Evolutionary conservation across 768 basidiomycete species (phyloP), one percentile per base, ranked within the genome.

Genomic region (Chlorophyllum brunneum): DNA sequence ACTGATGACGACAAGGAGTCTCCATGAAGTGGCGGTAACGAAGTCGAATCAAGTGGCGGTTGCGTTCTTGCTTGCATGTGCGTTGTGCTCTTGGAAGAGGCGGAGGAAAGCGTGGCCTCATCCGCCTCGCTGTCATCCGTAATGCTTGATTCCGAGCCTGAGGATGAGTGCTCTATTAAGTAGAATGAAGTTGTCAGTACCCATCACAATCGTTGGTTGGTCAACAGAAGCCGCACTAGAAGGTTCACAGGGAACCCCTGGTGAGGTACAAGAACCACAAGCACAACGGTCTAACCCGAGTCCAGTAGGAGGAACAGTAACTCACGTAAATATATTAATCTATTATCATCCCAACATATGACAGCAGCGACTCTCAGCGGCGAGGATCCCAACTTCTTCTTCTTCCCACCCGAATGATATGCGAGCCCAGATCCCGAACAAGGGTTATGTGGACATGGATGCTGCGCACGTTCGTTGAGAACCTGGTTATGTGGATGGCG

Each of bases 301-400:
- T 18, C 6, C 31, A 4, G 16, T n/a, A 22, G 18, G n/a, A 5
- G 6, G 11, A 24, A 16, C 16, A 27, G 30, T 6, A 8, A 51
- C 49, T 51, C 40, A 51, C 49, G 37, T 40, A 49, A 41, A 22
- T 30, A 34, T 11, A 33, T 33, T 16, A 29, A 42, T 8, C 16
- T 22, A 18, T 23, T 31, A 33, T 51, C 49, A 42, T 42, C 40
- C 49, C 40, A 31, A 24, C 31, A 33, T n/a, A n/a, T n/a, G 16
- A 50, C 39, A 41, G 40, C 49, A 24, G 49, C 40, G 16, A 51
- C 4, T 51, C 49, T 42, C 22, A 51, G 40, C 22, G 49, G 49
- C 5, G 49, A 51, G 24, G 49, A 16, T 3, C 43, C 43, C 29
- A 34, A 7, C n/a, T n/a, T n/a, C 29, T 40, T 20, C 11, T 18